phyloP scores from a whole-genome alignment of 2,329 filamentous ascomycete species.

The Xylaria arbuscula region DNA sequence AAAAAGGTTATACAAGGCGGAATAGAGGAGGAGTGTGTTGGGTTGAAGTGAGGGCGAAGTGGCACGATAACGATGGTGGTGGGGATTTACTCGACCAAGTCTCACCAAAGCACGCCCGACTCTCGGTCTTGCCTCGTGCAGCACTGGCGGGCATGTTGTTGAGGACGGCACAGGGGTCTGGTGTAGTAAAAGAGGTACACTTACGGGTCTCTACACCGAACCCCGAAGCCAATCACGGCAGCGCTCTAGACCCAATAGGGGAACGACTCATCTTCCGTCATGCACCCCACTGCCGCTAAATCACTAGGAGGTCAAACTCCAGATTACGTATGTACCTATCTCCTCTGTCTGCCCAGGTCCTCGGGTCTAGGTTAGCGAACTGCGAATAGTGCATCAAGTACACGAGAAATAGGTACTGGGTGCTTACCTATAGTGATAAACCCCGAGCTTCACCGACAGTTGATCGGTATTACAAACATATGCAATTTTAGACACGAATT shows the following conservation, averaged over 20 bases:
- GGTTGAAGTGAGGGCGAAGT: slow-evolving; percentile 9
- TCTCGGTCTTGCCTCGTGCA: slow-evolving; percentile 13
- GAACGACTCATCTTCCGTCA: slow-evolving; percentile 1
- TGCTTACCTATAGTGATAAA: neutral
- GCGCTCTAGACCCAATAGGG: slow-evolving; percentile 22
- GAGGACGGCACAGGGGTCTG: slow-evolving; percentile 7
- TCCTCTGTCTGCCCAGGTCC: too few species aligned
- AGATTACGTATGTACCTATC: neutral
- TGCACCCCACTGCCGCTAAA: slow-evolving; percentile 32
- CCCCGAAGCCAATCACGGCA: slow-evolving; percentile 11
- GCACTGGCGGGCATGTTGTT: slow-evolving; percentile 15
- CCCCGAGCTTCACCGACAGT: neutral
- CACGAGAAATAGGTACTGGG: neutral
- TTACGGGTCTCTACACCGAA: slow-evolving; percentile 20
- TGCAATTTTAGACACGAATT: neutral
- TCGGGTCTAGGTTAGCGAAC: neutral
- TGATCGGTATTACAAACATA: neutral
- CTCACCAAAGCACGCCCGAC: slow-evolving; percentile 14
- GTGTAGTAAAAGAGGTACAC: neutral
- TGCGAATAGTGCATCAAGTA: neutral
- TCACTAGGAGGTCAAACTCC: neutral
- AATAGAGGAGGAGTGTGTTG: neutral
- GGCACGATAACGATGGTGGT: slow-evolving; percentile 26
- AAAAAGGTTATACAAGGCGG: slow-evolving; percentile 4
- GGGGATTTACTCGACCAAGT: slow-evolving; percentile 25